phyloP scores from a whole-genome alignment of 371 early-diverging fungal species.

The Racocetra persica region DNA sequence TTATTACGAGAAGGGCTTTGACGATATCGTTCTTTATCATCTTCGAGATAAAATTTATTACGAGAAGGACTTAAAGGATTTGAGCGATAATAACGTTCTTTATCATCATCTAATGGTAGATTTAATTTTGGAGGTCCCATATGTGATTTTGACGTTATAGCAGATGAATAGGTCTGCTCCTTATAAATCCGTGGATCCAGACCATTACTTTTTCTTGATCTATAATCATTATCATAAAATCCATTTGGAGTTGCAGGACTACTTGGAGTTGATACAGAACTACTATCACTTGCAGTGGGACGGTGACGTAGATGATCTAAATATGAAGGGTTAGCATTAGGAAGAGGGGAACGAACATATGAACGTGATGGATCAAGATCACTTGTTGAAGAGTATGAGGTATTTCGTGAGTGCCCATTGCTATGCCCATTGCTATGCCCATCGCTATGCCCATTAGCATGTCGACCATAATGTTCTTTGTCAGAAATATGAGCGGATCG shows the following conservation, averaged over 20 bases:
- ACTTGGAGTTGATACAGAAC: conserved; percentile 42
- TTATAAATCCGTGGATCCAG: conserved; percentile 23
- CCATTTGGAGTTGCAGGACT: conserved; percentile 37
- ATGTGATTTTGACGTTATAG: background rate
- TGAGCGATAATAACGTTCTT: conserved; percentile 19
- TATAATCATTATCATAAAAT: conserved; percentile 10
- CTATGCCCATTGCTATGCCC: background rate
- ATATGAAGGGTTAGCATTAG: background rate
- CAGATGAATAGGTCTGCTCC: conserved; percentile 30
- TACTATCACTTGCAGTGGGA: conserved; percentile 29
- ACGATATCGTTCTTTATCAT: conserved; percentile 33
- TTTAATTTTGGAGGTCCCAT: background rate
- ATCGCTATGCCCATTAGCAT: background rate
- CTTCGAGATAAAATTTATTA: conserved; percentile 21
- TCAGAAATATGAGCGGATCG: background rate
- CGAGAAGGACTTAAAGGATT: conserved; percentile 10
- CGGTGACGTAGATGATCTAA: background rate
- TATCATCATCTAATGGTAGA: conserved; percentile 3
- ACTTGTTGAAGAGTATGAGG: conserved; percentile 20
- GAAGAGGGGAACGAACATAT: background rate
- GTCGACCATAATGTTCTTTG: background rate
- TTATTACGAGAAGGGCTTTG: conserved; percentile 21
- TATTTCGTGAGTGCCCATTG: conserved; percentile 1
- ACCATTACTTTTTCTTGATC: conserved; percentile 20
- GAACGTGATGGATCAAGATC: background rate